Conservation (phyloP, 2,329 filamentous ascomycete genomes). For the Botryotinia narcissicola region DNA sequence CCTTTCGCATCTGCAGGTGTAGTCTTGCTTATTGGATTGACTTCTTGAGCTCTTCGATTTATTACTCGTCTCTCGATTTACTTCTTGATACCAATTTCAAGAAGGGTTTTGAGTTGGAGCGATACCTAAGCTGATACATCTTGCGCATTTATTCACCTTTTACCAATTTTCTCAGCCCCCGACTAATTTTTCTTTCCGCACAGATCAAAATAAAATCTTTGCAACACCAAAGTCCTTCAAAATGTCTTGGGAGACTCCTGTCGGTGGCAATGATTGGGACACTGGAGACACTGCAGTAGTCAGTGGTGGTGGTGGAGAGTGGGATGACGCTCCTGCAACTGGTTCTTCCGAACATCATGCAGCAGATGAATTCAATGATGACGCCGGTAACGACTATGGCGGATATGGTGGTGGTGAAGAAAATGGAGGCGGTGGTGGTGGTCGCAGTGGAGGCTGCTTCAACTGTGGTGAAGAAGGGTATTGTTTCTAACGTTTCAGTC, state of each 20-base stretch:
- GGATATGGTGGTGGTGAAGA: slow-evolving; percentile 11
- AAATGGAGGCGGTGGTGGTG: slow-evolving; percentile 20
- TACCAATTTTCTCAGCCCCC: not conserved
- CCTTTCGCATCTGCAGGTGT: no score
- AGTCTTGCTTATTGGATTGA: not conserved
- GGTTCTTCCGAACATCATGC: not conserved
- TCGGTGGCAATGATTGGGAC: slow-evolving; percentile 18
- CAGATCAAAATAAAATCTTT: not conserved
- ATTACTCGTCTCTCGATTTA: not conserved
- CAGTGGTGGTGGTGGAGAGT: slow-evolving; percentile 12
- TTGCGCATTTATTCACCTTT: not conserved
- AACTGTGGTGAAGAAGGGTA: slow-evolving; percentile 61
- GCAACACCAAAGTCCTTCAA: slow-evolving; percentile 13
- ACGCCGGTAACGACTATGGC: not conserved
- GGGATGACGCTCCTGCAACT: not conserved
- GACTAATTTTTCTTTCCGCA: not conserved
- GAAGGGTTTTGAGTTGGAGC: not conserved
- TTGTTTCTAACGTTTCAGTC: slow-evolving; percentile 40
- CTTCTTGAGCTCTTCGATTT: not conserved
- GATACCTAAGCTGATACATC: not conserved
- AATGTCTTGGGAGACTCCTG: slow-evolving; percentile 35
- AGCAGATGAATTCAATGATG: slow-evolving; percentile 9
- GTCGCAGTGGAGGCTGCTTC: slow-evolving; percentile 48
- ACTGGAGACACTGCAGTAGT: not conserved
- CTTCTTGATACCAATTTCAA: not conserved